These are phyloP conservation scores for Talaromyces rugulosus DNA, from an alignment of 2,329 filamentous ascomycete species.

Conservation along the genomic window DNA sequence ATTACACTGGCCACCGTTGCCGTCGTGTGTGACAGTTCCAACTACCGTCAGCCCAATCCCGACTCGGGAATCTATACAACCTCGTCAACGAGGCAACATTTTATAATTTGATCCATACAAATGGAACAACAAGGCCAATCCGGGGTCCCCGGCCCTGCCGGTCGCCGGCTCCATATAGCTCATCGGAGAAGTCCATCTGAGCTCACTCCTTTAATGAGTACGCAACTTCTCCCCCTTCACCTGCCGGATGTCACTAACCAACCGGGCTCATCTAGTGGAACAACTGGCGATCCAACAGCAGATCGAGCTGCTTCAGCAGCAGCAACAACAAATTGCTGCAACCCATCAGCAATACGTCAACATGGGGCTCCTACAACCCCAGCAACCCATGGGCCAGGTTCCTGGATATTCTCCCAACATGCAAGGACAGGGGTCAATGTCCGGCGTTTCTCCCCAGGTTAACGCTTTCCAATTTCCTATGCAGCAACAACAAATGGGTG, in stretches of 20 bases:
- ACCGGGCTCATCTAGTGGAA: slow-evolving; percentile 63
- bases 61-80: slow-evolving; percentile 17
- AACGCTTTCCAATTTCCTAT: slow-evolving; percentile 85
- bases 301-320: slow-evolving; percentile 93
- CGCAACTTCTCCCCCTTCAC: slow-evolving; percentile 42
- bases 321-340: slow-evolving; percentile 95
- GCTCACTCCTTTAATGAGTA: slow-evolving; percentile 96
- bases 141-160: slow-evolving; percentile 63
- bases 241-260: not conserved
- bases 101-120: slow-evolving; percentile 17
- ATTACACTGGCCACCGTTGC: slow-evolving; percentile 1
- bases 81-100: slow-evolving; percentile 2
- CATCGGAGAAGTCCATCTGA: slow-evolving; percentile 96
- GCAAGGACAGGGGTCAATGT: slow-evolving; percentile 65
- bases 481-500: slow-evolving; percentile 28
- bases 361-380: slow-evolving; percentile 88
- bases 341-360: slow-evolving; percentile 97
- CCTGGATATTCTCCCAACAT: slow-evolving; percentile 67
- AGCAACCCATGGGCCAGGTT: slow-evolving; percentile 71
- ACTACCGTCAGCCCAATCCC: slow-evolving; percentile 21
- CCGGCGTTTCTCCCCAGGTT: slow-evolving; percentile 69
- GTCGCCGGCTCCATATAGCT: slow-evolving; percentile 92
- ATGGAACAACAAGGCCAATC: slow-evolving; percentile 65
- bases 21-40: slow-evolving; percentile 1
- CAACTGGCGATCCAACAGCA: slow-evolving; percentile 97